Evolutionary conservation across 768 basidiomycete species (phyloP), one percentile per base, ranked within the genome.

Genomic region (Lanmaoa rubissima): DNA sequence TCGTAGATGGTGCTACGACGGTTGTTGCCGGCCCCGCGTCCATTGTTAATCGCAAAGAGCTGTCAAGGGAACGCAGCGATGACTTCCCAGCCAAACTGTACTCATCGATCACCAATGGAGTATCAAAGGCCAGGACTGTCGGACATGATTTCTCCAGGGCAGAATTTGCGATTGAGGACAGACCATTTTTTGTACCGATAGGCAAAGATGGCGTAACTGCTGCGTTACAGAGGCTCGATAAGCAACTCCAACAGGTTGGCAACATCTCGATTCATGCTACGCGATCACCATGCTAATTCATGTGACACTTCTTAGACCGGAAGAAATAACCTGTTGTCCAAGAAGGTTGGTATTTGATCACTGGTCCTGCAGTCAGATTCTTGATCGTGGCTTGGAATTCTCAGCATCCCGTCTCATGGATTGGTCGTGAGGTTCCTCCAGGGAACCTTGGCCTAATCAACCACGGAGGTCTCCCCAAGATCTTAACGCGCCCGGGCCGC

Each of bases 401-500:
- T 54, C 43, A 85, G 83, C 48, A 45, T 2, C 90, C 89, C 11
- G 80, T 83, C 5, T 78, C 79, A 54, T 90, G 90, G 88, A 79
- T 81, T 47, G 89, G 90, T 13, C 75, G 73, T 50, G 87, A 92
- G 70, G 80, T 92, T 46, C 77, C 78, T 32, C 92, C 90, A 2
- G 91, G 92, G 32, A 75, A 73, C 58, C 64, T 92, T 28, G 92
- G 91, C 2, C 73, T 92, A 5, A 85, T 92, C 58, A 90, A 87
- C 67, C 88, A 92, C 65, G 91, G 90, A 75, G 91, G 91, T 55
- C 76, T 83, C 36, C 92, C 92, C 3, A 90, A 91, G 74, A 65
- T 93, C 39, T 65, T 93, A 47, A 86, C 84, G 3, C 79, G 77
- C 43, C 85, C 91, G 5, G 91, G 91, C 32, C 85, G 88, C 10